phyloP scores from a whole-genome alignment of 108 stramenopile genomes.

The Aureococcus anophagefferens region DNA sequence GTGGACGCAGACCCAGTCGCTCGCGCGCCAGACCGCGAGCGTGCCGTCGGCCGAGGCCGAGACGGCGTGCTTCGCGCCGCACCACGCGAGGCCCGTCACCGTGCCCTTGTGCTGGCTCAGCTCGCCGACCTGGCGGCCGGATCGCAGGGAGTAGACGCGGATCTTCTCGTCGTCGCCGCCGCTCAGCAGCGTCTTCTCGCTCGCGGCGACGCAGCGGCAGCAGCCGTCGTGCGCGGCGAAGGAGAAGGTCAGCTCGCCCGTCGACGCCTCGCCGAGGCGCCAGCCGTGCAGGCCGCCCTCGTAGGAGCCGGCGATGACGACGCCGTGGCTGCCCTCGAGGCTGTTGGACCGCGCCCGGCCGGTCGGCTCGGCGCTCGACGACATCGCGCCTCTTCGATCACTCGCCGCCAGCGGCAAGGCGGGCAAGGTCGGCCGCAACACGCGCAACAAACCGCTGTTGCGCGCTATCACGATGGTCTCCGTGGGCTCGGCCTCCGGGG shows the following conservation, averaged over 20 bases:
- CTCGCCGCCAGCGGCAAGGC: no score
- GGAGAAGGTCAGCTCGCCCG: not conserved
- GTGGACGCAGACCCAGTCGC: conserved; percentile 12
- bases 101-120: not conserved
- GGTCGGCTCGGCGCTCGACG: no score
- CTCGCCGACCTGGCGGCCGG: not conserved
- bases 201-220: not conserved
- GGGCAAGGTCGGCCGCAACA: no score
- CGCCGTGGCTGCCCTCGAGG: no score
- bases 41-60: conserved; percentile 2
- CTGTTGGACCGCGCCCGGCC: no score
- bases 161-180: not conserved
- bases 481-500: no score
- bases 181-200: not conserved
- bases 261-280: not conserved
- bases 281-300: conserved; percentile 1
- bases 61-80: not conserved
- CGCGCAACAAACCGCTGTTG: no score
- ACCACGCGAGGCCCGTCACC: not conserved
- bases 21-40: conserved; percentile 1
- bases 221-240: not conserved
- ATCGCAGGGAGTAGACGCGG: not conserved
- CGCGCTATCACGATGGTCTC: no score
- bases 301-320: not conserved
- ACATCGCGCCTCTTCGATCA: no score